Evolutionary conservation across 73 alveolate species (phyloP).

Genomic region (Durusdinium trenchii): DNA sequence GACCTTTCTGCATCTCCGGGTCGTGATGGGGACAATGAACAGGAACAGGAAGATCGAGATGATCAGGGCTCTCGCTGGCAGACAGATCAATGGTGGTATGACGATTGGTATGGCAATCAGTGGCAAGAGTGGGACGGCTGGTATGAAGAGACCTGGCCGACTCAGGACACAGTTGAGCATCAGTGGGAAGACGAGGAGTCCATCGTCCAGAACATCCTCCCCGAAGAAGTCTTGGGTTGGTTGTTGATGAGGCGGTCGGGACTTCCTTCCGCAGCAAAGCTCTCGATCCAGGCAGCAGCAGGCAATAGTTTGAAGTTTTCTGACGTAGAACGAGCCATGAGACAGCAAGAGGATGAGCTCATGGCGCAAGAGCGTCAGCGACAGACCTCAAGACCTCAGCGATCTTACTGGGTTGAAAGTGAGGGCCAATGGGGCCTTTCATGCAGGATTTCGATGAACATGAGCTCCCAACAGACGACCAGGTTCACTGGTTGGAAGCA

Average conservation of each 20-base stretch:
- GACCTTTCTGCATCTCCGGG: too few species aligned
- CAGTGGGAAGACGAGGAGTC: not conserved
- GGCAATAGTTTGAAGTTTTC: not conserved
- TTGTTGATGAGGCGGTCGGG: not conserved
- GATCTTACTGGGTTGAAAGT: constrained; percentile 1
- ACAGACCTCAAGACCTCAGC: not conserved
- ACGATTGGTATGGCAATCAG: not conserved
- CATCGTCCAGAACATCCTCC: not conserved
- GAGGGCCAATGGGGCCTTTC: not conserved
- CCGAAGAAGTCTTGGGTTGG: constrained; percentile 42
- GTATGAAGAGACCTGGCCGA: not conserved
- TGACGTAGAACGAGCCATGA: not conserved
- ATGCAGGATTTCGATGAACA: not conserved
- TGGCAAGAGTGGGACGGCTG: not conserved
- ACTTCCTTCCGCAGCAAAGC: not conserved
- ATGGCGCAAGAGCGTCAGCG: not conserved
- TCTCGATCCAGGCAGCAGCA: not conserved
- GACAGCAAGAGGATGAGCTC: constrained; percentile 9
- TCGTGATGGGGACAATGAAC: too few species aligned
- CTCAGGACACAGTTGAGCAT: too few species aligned
- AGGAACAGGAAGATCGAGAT: not conserved
- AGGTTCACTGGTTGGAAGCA: not conserved
- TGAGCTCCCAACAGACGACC: not conserved
- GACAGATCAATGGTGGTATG: not conserved
- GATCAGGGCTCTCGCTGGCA: not conserved